Conservation (phyloP, 495 filamentous ascomycete species). For the Penicillium subrubescens region DNA sequence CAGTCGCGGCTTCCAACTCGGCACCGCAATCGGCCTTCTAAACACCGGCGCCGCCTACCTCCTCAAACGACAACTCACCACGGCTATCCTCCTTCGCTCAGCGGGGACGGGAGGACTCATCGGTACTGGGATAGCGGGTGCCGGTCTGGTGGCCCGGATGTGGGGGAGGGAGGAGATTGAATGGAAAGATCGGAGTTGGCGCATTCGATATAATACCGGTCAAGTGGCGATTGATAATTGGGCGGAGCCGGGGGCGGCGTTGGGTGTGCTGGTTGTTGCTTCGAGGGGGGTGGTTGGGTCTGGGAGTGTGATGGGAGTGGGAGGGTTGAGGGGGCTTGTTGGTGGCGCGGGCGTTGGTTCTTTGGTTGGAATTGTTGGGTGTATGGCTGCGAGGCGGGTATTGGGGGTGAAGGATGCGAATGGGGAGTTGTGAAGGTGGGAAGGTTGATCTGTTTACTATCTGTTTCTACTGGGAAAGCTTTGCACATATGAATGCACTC, state of each 20-base stretch:
- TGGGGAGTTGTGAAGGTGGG: neutral
- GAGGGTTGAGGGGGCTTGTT: constrained; percentile 35
- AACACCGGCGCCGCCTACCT: constrained; percentile 16
- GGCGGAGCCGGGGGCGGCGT: constrained; percentile 40
- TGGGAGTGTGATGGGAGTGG: neutral
- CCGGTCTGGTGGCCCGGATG: constrained; percentile 50
- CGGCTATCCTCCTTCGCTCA: constrained; percentile 36
- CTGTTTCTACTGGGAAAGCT: too few species aligned
- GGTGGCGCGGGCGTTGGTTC: constrained; percentile 40
- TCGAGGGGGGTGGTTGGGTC: constrained; percentile 8
- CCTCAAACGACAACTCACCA: constrained; percentile 13
- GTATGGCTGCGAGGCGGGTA: constrained; percentile 51
- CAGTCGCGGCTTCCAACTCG: constrained; percentile 53
- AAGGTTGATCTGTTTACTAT: too few species aligned
- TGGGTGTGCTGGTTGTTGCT: constrained; percentile 32
- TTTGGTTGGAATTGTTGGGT: constrained; percentile 34
- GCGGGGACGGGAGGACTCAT: constrained; percentile 30
- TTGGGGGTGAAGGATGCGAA: neutral
- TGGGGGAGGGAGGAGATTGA: constrained; percentile 57
- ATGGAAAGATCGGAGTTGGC: constrained; percentile 64
- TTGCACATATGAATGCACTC: too few species aligned
- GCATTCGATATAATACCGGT: constrained; percentile 53
- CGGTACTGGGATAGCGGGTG: constrained; percentile 31
- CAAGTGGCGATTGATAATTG: constrained; percentile 58
- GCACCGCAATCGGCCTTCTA: constrained; percentile 44